Evolutionary conservation across 2,329 filamentous ascomycete genomes (phyloP), one percentile per base, ranked within the genome.

Genomic region (Aspergillus aculeatus): DNA sequence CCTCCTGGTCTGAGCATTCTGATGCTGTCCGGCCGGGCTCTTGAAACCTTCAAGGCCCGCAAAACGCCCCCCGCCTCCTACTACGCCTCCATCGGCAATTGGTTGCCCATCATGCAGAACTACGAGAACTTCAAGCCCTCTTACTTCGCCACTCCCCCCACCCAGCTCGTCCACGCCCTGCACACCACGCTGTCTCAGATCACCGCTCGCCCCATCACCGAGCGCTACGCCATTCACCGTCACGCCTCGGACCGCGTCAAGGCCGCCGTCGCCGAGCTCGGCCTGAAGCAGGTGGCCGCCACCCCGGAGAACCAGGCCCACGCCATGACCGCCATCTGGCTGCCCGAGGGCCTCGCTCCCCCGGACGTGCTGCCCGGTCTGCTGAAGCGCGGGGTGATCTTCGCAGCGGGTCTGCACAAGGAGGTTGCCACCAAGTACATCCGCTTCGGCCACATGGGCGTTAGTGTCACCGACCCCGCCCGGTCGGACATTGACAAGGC

Each of bases 101-200:
- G 95, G 95, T 82, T 93, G 59, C 94, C 94, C 50, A 95, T 99
- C 78, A 98, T 99, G 94, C 88, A 95, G 81, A 98, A 97, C 81
- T 99, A 99, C 78, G 95, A 99, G 81, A 91, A 92, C 65, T 92
- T 93, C 82, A 99, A 98, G 82, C 87, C 95, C 41, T 96, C 92
- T 2, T 99, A 99, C 83, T 99, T 99, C 73, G 95, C 95, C 41
- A 99, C 95, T 1, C 95, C 95, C 0, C 92, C 93, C 4, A 95
- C 95, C 14, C 95, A 99, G 79, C 86, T 99, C 54, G 84, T 99
- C 68, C 94, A 90, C 77, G 95, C 95, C 51, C 85, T 99, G 38
- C 89, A 99, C 83, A 96, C 93, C 9, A 85, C 92, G 2, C 83
- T 99, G 29, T 89, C 83, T 58, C 92, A 96, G 77, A 95, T 98